These are phyloP conservation scores for Fusarium equiseti DNA, from an alignment of 2,329 filamentous ascomycete species.

Conservation along the genomic window DNA sequence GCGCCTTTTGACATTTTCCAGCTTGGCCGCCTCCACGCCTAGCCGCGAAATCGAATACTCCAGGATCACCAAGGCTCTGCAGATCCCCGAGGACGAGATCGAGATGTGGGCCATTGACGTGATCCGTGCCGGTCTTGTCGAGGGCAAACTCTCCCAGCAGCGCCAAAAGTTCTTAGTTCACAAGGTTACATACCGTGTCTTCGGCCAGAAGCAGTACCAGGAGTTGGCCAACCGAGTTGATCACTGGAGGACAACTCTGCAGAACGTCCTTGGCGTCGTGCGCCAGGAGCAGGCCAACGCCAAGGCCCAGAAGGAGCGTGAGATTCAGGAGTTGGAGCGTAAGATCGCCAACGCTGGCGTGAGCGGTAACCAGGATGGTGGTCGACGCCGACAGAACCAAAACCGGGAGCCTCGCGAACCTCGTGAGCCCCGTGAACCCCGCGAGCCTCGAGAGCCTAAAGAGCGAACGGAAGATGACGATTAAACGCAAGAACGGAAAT, in stretches of 20 bases:
- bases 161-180: conserved; percentile 95
- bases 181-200: conserved; percentile 95
- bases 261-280: conserved; percentile 82
- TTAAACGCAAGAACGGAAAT: conserved; percentile 51
- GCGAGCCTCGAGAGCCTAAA: conserved; percentile 40
- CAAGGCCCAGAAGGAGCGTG: conserved; percentile 80
- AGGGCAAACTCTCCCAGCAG: conserved; percentile 95
- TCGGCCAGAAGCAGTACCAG: conserved; percentile 97
- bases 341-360: conserved; percentile 65
- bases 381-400: conserved; percentile 52
- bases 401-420: conserved; percentile 35
- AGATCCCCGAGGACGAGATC: conserved; percentile 85
- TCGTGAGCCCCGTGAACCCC: conserved; percentile 27
- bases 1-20: conserved; percentile 92
- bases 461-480: conserved; percentile 69
- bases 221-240: conserved; percentile 92
- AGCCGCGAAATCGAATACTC: conserved; percentile 90
- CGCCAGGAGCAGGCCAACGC: conserved; percentile 85
- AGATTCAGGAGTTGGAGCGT: conserved; percentile 77
- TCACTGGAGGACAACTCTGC: conserved; percentile 87
- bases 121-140: conserved; percentile 93
- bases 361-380: conserved; percentile 50
- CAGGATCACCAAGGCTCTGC: conserved; percentile 84
- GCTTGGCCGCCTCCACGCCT: conserved; percentile 84
- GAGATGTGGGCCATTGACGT: conserved; percentile 99